These are phyloP conservation scores for Fusarium secorum DNA, from an alignment of 2,329 filamentous ascomycete species.

Conservation along the genomic window DNA sequence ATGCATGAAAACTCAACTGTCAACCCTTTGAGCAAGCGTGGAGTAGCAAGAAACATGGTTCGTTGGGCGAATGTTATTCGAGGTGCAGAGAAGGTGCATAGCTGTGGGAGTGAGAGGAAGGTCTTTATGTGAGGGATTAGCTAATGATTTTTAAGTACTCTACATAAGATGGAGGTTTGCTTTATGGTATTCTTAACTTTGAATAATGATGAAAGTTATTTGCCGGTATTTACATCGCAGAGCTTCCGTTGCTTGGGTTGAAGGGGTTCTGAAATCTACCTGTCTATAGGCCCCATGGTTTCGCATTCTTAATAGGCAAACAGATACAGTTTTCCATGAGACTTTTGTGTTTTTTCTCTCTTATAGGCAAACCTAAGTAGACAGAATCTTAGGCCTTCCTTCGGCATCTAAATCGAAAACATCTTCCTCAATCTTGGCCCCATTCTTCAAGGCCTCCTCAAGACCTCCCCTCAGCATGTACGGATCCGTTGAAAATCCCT, in stretches of 20 bases:
- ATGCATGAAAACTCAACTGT: conserved; percentile 2
- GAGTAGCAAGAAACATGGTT: conserved; percentile 5
- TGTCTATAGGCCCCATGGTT: neutral
- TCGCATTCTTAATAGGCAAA: neutral
- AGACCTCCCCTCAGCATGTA: conserved; percentile 37
- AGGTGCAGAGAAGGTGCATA: conserved; percentile 19
- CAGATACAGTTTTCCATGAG: neutral
- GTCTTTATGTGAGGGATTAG: neutral
- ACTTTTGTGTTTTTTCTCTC: neutral
- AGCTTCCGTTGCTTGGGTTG: neutral
- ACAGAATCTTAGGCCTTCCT: neutral
- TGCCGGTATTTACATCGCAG: too few species aligned
- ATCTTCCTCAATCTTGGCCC: conserved; percentile 11
- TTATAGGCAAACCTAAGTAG: neutral
- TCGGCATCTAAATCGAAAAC: conserved; percentile 1
- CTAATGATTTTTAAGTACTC: too few species aligned
- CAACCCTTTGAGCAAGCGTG: conserved; percentile 13
- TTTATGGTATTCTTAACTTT: neutral
- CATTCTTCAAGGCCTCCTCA: conserved; percentile 18
- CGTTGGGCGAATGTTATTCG: conserved; percentile 14
- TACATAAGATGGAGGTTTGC: neutral
- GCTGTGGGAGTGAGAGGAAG: conserved; percentile 9
- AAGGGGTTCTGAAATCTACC: neutral
- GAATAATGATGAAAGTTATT: too few species aligned
- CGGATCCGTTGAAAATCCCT: conserved; percentile 37